Evolutionary conservation across 2,329 filamentous ascomycete species (phyloP).

Genomic region (Botrytis medusae): DNA sequence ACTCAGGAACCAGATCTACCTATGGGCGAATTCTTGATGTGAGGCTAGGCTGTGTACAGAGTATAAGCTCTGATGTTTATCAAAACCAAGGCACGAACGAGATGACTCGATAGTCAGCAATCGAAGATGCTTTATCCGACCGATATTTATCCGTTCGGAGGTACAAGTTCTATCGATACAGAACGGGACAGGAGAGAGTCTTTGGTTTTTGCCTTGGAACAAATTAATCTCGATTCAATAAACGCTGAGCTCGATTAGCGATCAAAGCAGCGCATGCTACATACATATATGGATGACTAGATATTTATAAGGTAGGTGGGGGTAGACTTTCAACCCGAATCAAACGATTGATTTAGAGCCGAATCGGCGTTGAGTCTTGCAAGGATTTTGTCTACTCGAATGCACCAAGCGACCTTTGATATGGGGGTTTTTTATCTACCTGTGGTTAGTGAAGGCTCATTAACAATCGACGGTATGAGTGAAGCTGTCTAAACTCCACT

Average conservation of each 20-base stretch:
- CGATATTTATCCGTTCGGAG: not conserved
- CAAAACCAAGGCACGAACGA: not conserved
- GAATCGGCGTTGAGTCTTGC: not conserved
- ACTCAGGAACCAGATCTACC: slow-evolving; percentile 2
- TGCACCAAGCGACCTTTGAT: not conserved
- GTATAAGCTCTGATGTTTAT: not conserved
- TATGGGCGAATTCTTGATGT: not conserved
- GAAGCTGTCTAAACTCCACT: not conserved
- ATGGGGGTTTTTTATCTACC: not conserved
- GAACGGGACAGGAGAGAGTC: not conserved
- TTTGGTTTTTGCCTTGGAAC: not conserved
- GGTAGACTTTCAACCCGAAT: not conserved
- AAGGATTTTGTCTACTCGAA: not conserved
- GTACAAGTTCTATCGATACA: not conserved
- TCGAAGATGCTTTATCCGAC: not conserved
- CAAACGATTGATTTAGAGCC: not conserved
- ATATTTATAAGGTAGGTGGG: too few species aligned
- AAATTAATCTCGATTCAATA: not conserved
- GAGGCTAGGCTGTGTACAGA: not conserved
- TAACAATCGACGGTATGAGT: not conserved
- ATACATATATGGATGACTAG: not conserved
- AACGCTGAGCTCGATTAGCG: not conserved
- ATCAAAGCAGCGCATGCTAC: not conserved
- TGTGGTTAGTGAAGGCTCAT: not conserved
- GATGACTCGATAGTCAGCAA: not conserved